These are phyloP conservation scores for Tetrahymena elliotti DNA, from an alignment of 73 alveolate genomes.

Conservation along the genomic window DNA sequence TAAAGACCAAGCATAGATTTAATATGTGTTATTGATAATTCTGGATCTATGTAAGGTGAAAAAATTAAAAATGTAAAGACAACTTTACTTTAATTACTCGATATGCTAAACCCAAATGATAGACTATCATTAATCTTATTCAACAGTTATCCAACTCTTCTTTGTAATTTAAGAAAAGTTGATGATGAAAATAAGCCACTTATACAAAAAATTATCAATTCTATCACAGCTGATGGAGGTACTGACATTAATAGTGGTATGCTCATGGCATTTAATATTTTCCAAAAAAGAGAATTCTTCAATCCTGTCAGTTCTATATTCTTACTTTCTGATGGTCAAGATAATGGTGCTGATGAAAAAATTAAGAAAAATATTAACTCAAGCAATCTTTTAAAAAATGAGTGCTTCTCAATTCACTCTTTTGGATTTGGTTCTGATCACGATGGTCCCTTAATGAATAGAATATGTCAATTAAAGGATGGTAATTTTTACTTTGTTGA, in stretches of 20 bases:
- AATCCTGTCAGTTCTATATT: slow-evolving; percentile 27
- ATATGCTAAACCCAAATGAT: slow-evolving; percentile 18
- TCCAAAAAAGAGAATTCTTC: slow-evolving; percentile 2
- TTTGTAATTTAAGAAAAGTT: slow-evolving; percentile 5
- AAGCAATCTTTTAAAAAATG: neutral
- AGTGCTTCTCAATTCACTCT: slow-evolving; percentile 58
- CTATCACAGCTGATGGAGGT: slow-evolving; percentile 5
- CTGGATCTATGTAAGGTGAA: slow-evolving; percentile 30
- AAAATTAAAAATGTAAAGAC: slow-evolving; percentile 1
- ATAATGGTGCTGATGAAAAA: slow-evolving; percentile 7
- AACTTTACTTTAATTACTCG: slow-evolving; percentile 1
- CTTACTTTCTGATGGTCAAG: slow-evolving; percentile 38
- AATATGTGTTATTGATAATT: slow-evolving; percentile 36
- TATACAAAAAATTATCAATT: neutral
- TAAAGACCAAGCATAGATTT: slow-evolving; percentile 13
- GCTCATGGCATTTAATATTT: slow-evolving; percentile 10
- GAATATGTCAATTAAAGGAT: slow-evolving; percentile 50
- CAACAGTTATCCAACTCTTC: neutral
- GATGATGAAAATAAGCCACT: neutral
- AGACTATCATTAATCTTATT: slow-evolving; percentile 15
- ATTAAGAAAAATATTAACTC: neutral
- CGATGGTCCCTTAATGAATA: slow-evolving; percentile 59
- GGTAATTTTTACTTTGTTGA: slow-evolving; percentile 63
- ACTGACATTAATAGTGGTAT: slow-evolving; percentile 26
- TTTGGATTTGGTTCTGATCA: slow-evolving; percentile 75